Evolutionary conservation across 2,329 filamentous ascomycete species (phyloP).

Genomic region (Talaromyces sp.): DNA sequence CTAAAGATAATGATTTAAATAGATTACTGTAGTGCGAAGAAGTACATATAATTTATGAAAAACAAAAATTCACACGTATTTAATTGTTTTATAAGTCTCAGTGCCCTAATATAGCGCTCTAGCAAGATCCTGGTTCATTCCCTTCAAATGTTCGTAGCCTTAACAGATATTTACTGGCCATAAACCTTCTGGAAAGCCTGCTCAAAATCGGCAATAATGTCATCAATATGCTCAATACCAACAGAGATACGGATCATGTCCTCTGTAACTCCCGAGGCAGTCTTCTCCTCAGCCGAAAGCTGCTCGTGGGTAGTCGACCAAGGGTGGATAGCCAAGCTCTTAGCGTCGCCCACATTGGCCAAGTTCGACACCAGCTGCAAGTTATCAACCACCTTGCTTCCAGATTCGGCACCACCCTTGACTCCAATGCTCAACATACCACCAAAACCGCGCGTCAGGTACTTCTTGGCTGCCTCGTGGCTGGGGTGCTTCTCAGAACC

Average conservation of each 20-base stretch:
- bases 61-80: too few relatives aligned
- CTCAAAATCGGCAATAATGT: constrained; percentile 94
- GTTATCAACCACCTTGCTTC: constrained; percentile 84
- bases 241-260: constrained; percentile 95
- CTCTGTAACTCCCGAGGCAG: constrained; percentile 78
- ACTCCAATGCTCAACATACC: constrained; percentile 93
- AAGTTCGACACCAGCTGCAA: constrained; percentile 96
- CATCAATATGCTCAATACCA: constrained; percentile 94
- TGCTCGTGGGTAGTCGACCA: constrained; percentile 97
- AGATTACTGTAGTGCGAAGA: too few relatives aligned
- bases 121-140: too few relatives aligned
- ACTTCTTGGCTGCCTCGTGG: constrained; percentile 81
- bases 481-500: constrained; percentile 80
- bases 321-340: constrained; percentile 92
- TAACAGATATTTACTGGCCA: too few relatives aligned
- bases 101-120: too few relatives aligned
- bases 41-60: too few relatives aligned
- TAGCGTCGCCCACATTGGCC: constrained; percentile 94
- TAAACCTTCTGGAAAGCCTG: constrained; percentile 67
- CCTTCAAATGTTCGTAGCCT: too few relatives aligned
- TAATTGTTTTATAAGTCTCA: too few relatives aligned
- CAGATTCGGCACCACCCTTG: constrained; percentile 84
- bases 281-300: constrained; percentile 78
- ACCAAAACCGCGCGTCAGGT: constrained; percentile 80
- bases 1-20: too few relatives aligned